These are phyloP conservation scores for Xylaria sp. DNA, from an alignment of 2,329 filamentous ascomycete species.

Conservation along the genomic window DNA sequence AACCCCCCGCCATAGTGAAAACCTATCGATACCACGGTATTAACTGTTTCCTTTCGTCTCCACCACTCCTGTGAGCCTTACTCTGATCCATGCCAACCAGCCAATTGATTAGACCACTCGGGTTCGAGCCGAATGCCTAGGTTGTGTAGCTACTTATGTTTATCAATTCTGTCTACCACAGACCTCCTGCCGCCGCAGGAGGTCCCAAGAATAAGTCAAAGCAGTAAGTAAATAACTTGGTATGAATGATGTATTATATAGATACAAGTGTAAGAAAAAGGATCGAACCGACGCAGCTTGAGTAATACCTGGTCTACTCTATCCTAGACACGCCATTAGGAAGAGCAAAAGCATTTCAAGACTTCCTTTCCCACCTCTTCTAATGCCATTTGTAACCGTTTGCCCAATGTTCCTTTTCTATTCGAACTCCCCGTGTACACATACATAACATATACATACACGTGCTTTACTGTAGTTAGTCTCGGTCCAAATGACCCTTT, in stretches of 20 bases:
- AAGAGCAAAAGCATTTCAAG: constrained; percentile 10
- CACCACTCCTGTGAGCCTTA: neutral
- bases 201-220: neutral
- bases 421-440: neutral
- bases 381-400: constrained; percentile 10
- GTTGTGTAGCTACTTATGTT: neutral
- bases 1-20: too few species aligned
- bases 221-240: neutral
- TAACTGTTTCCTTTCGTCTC: neutral
- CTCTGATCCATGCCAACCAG: neutral
- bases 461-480: constrained; percentile 3
- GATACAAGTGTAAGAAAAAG: constrained; percentile 15
- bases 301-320: neutral
- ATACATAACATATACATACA: constrained; percentile 12
- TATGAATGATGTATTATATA: constrained; percentile 16
- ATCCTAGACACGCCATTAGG: neutral
- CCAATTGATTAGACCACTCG: too few species aligned
- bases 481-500: neutral
- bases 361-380: constrained; percentile 16
- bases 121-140: too few species aligned
- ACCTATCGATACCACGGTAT: neutral
- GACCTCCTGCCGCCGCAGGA: neutral
- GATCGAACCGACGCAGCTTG: neutral
- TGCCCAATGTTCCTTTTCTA: constrained; percentile 17
- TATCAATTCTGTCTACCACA: neutral